Conservation (phyloP, 164 flowering plant species). For the Taxillus chinensis region DNA sequence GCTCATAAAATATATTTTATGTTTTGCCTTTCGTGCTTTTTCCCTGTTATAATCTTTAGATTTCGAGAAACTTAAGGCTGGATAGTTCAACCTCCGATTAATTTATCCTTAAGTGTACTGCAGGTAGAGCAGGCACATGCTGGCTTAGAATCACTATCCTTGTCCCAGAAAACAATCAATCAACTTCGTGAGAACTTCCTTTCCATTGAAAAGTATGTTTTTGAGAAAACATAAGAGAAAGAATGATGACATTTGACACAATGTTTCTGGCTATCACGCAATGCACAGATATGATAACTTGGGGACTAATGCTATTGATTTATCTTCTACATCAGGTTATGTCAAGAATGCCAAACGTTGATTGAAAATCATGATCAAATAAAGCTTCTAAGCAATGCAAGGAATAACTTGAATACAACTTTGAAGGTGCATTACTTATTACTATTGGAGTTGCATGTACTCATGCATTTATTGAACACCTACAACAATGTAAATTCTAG, state of each 20-base stretch:
- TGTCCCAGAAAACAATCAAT: slow-evolving; percentile 59
- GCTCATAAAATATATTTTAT: not conserved
- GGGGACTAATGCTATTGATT: not conserved
- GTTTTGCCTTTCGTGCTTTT: too few species aligned
- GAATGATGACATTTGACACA: not conserved
- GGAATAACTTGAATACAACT: slow-evolving; percentile 90
- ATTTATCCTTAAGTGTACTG: not conserved
- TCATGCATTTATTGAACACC: too few species aligned
- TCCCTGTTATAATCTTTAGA: too few species aligned
- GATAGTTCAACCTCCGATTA: too few species aligned
- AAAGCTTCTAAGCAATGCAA: slow-evolving; percentile 93
- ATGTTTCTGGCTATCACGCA: not conserved
- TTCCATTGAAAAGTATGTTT: slow-evolving; percentile 75
- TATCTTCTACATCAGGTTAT: slow-evolving; percentile 44
- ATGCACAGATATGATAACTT: not conserved
- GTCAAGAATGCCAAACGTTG: slow-evolving; percentile 94
- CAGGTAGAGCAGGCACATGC: slow-evolving; percentile 93
- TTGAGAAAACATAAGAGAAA: not conserved
- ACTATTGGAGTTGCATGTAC: too few species aligned
- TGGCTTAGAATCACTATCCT: slow-evolving; percentile 73
- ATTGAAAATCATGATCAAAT: slow-evolving; percentile 98
- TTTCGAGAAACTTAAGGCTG: too few species aligned
- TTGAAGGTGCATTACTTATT: slow-evolving; percentile 50
- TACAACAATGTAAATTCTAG: too few species aligned
- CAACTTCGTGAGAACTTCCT: slow-evolving; percentile 79